Percentiles rank a stretch among this genome's conserved stretches.
phyloP scores from a whole-genome alignment of 805 yeast genomes.

The Priceomyces carsonii region DNA sequence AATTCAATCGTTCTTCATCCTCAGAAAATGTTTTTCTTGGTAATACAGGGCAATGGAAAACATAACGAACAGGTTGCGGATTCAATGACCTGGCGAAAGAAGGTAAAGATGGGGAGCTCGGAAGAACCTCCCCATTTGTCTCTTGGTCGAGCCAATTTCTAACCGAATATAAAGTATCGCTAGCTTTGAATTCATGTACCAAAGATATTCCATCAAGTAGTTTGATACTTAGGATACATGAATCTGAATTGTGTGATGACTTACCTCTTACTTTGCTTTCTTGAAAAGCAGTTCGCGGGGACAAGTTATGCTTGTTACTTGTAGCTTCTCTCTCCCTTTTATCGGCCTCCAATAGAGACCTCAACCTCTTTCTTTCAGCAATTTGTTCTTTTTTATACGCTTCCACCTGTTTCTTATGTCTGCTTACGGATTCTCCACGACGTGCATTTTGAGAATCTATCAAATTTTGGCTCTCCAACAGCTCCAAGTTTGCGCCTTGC shows the following conservation, averaged over 20 bases:
- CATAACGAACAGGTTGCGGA: slow-evolving; percentile 55
- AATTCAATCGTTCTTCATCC: slow-evolving; percentile 54
- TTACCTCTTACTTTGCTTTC: neutral
- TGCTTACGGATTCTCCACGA: too few relatives aligned
- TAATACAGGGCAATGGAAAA: slow-evolving; percentile 35
- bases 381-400: slow-evolving; percentile 38
- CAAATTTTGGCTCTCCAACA: too few relatives aligned
- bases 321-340: slow-evolving; percentile 40
- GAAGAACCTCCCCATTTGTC: slow-evolving; percentile 34
- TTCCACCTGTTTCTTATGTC: slow-evolving; percentile 11
- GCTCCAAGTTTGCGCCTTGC: too few relatives aligned
- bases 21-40: slow-evolving; percentile 51
- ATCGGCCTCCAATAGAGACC: slow-evolving; percentile 54
- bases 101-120: slow-evolving; percentile 47
- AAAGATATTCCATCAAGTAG: slow-evolving; percentile 66
- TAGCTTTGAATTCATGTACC: slow-evolving; percentile 48
- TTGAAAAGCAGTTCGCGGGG: slow-evolving; percentile 2
- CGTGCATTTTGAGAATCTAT: too few relatives aligned
- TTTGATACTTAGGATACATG: slow-evolving; percentile 56
- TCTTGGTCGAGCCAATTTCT: slow-evolving; percentile 59
- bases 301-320: neutral
- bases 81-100: slow-evolving; percentile 52
- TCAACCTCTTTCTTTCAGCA: slow-evolving; percentile 58
- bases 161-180: slow-evolving; percentile 53
- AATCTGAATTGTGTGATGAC: slow-evolving; percentile 8